Base-by-base conservation (phyloP, 768 basidiomycete genomes). In the Heimioporus sp. region DNA sequence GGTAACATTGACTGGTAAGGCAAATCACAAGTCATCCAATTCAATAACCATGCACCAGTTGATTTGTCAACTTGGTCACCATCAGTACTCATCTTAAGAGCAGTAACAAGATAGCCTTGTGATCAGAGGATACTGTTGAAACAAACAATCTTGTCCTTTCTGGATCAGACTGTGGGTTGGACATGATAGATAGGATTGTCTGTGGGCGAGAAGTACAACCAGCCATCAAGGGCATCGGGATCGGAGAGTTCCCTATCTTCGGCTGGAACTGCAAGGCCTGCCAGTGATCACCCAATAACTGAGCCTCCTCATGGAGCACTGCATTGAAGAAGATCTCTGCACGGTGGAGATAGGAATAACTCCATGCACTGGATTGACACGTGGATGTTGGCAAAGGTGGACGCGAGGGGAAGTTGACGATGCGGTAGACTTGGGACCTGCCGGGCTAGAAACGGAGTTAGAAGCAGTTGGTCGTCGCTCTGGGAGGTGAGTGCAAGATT, bases 331-430 rank as follows among this genome's bases (percentile, higher is more conserved):
- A 60, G 5, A 66, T 59, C 30, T 61, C 62, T 21, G 65, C 56
- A 6, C 36, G 52, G 49, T 68, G 66, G 21, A 54, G 40, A 47
- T 67, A 66, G 16, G 51, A 46, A 20, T 64, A 43, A 37, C 54
- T 55, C 67, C 69, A 69, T 44, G 56, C 61, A 65, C 43, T 63
- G 62, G 44, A 71, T 58, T 53, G 61, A 52, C 12, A 31, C 54
- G 53, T 64, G 63, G 43, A 71, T 60, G 47, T 71, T 64, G 53
- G 64, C 59, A 40, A 71, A 66, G 6, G 63, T 69, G 57, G 61
- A 62, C 19, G 69, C 60, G 48, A 59, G 50, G 1, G 65, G 67
- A 13, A 67, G 55, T 5, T 37, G 57, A 54, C 63, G 56, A 61
- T 39, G 40, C 60, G 66, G 34, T 57, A 61, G 41, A 71, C 69